phyloP scores from a whole-genome alignment of 164 flowering plant genomes.

The Magnolia kwangsiensis region DNA sequence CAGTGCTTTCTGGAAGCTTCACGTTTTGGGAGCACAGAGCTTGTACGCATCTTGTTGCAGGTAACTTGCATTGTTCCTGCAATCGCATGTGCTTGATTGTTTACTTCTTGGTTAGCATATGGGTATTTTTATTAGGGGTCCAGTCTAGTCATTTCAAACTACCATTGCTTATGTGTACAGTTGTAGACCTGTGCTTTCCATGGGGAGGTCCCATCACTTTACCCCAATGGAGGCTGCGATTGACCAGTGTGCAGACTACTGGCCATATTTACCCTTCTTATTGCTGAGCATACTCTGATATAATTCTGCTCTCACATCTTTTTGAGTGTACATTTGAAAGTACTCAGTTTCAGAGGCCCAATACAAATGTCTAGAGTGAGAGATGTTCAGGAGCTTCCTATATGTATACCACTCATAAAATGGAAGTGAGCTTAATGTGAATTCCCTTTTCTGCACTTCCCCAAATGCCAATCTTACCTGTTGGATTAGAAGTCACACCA shows the following conservation, averaged over 20 bases:
- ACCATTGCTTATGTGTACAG: not conserved
- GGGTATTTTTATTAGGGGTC: not conserved
- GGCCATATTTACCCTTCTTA: not conserved
- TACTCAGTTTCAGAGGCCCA: not conserved
- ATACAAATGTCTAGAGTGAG: not conserved
- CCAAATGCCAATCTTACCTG: no score
- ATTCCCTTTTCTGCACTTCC: no score
- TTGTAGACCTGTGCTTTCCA: not conserved
- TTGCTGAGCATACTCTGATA: not conserved
- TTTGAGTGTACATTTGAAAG: not conserved
- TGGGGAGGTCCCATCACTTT: not conserved
- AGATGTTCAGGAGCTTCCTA: not conserved
- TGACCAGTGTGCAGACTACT: not conserved
- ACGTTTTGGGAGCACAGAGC: constrained; percentile 96
- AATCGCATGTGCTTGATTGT: not conserved
- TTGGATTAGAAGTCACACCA: no score
- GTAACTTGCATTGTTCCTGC: constrained; percentile 25
- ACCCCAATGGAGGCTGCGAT: not conserved
- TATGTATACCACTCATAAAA: not conserved
- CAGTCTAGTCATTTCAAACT: not conserved
- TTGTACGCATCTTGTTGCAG: constrained; percentile 91
- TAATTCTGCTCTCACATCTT: no score
- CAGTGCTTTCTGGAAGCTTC: constrained; percentile 98
- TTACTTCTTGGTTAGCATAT: not conserved
- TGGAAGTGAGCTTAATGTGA: not conserved